These are phyloP conservation scores for Hyaloscypha variabilis DNA, from an alignment of 495 filamentous ascomycete species.

Conservation along the genomic window DNA sequence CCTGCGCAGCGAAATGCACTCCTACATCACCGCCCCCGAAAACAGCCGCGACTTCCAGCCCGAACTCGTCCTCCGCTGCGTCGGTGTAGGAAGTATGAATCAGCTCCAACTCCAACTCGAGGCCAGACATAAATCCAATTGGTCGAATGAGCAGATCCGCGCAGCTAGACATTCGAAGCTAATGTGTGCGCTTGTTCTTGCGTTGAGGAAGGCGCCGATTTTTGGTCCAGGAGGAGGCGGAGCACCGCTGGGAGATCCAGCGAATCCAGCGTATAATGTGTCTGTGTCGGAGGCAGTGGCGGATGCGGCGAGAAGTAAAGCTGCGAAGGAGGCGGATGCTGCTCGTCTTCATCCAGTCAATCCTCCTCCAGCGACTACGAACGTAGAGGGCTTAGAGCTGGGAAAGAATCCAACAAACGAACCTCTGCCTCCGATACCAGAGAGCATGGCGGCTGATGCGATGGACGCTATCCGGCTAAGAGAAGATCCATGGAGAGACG, in stretches of 20 bases:
- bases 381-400: neutral
- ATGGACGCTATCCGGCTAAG: neutral
- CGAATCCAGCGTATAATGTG: slow-evolving; percentile 62
- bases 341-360: slow-evolving; percentile 10
- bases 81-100: slow-evolving; percentile 69
- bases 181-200: slow-evolving; percentile 76
- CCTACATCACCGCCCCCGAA: slow-evolving; percentile 59
- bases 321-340: slow-evolving; percentile 7
- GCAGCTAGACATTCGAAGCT: slow-evolving; percentile 76
- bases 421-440: neutral
- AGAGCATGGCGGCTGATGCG: slow-evolving; percentile 3
- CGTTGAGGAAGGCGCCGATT: slow-evolving; percentile 71
- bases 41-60: slow-evolving; percentile 78
- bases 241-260: slow-evolving; percentile 52
- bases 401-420: neutral
- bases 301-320: slow-evolving; percentile 20
- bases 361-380: neutral
- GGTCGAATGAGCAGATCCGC: slow-evolving; percentile 74
- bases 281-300: slow-evolving; percentile 56
- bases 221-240: slow-evolving; percentile 62
- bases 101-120: slow-evolving; percentile 69
- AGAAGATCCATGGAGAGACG: slow-evolving; percentile 5
- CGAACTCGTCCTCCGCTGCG: slow-evolving; percentile 64
- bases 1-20: slow-evolving; percentile 65
- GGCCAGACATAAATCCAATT: slow-evolving; percentile 62